A percentile compares a stretch with the other conserved stretches of the same genome.
Evolutionary conservation across 2,329 filamentous ascomycete genomes (phyloP).

Genomic region (Penicillium oxalicum): DNA sequence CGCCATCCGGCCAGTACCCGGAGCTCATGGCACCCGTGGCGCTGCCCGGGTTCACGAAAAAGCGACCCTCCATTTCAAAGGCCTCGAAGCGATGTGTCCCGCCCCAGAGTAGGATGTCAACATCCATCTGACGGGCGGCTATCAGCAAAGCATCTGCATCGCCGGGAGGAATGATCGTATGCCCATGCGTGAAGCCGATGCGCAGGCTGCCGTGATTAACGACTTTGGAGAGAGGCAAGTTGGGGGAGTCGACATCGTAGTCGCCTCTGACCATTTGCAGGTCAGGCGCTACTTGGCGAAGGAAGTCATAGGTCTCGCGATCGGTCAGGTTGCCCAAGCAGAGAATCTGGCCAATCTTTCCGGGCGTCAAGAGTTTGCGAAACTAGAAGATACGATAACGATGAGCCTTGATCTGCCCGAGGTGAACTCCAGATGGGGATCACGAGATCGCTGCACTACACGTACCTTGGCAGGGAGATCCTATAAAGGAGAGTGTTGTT

Average conservation of each 20-base stretch:
- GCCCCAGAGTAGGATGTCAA: conserved; percentile 63
- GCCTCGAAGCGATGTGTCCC: conserved; percentile 66
- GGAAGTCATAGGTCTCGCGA: conserved; percentile 73
- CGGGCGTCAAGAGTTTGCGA: conserved; percentile 76
- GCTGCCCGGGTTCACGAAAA: conserved; percentile 65
- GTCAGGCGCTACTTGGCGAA: conserved; percentile 66
- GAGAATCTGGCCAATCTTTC: conserved; percentile 76
- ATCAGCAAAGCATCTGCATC: conserved; percentile 63
- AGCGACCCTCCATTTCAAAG: conserved; percentile 66
- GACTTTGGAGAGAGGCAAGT: conserved; percentile 60
- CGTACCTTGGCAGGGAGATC: conserved; percentile 81
- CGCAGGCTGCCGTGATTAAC: conserved; percentile 63
- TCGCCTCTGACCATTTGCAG: conserved; percentile 66
- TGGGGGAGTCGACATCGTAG: conserved; percentile 62
- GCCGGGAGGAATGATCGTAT: conserved; percentile 62
- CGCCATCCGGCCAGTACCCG: conserved; percentile 52
- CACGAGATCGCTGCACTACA: neutral
- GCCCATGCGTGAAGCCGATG: conserved; percentile 65
- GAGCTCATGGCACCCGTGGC: conserved; percentile 61
- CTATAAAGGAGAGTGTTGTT: conserved; percentile 30
- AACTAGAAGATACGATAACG: conserved; percentile 50
- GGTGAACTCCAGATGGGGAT: too few relatives aligned
- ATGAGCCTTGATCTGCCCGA: neutral
- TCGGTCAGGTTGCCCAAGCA: conserved; percentile 77
- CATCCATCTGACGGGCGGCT: conserved; percentile 64